Conservation (phyloP, 2,329 filamentous ascomycete genomes). For the Trichoderma sp. region DNA sequence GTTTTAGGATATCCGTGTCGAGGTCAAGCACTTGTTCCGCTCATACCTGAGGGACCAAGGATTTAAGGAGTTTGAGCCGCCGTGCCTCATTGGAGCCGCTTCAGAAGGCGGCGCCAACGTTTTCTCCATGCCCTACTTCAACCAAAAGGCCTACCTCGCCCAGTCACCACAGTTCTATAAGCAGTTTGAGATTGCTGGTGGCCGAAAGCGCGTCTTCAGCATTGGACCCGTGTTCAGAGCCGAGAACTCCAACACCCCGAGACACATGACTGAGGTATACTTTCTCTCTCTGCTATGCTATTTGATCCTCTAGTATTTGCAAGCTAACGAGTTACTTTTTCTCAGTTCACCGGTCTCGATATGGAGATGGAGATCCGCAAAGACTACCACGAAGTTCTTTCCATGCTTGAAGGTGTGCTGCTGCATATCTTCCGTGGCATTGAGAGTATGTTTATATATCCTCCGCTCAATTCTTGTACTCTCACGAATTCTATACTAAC, state of each 20-base stretch:
- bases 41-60: constrained; percentile 73
- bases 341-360: constrained; percentile 80
- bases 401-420: constrained; percentile 70
- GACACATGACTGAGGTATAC: constrained; percentile 72
- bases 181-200: constrained; percentile 78
- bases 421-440: constrained; percentile 71
- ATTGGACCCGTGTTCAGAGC: constrained; percentile 80
- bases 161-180: constrained; percentile 86
- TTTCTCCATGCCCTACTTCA: constrained; percentile 88
- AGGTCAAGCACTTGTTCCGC: constrained; percentile 66
- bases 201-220: constrained; percentile 73
- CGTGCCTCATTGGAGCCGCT: constrained; percentile 83
- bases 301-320: background rate
- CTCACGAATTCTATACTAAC: background rate
- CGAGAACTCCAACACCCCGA: constrained; percentile 80
- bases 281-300: background rate
- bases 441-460: constrained; percentile 28
- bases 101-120: constrained; percentile 93
- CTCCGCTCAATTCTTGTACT: background rate
- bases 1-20: constrained; percentile 41
- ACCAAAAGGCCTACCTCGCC: constrained; percentile 73
- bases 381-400: constrained; percentile 70
- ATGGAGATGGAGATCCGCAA: constrained; percentile 85
- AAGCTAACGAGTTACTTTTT: background rate
- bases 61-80: constrained; percentile 84